Conservation (phyloP, 768 basidiomycete species). For the Infundibulicybe gibba region DNA sequence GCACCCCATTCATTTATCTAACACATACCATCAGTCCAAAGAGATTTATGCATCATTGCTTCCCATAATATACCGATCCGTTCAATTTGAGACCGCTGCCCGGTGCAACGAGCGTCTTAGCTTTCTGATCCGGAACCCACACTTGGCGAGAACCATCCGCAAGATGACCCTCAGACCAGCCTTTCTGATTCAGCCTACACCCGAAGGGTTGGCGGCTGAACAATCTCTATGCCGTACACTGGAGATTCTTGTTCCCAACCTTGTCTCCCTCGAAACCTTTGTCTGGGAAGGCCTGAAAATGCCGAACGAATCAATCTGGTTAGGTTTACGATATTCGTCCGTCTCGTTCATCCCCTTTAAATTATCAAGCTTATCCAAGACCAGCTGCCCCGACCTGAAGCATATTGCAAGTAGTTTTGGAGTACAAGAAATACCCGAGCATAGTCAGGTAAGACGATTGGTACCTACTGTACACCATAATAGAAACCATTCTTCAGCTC, state of each 20-base stretch:
- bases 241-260: slow-evolving; percentile 11
- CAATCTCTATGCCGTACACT: slow-evolving; percentile 7
- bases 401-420: slow-evolving; percentile 19
- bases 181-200: slow-evolving; percentile 7
- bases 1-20: too few species aligned
- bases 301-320: slow-evolving; percentile 16
- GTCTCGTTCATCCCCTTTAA: neutral
- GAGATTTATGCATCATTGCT: too few species aligned
- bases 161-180: slow-evolving; percentile 15
- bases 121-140: slow-evolving; percentile 7
- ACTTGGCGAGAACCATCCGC: slow-evolving; percentile 11
- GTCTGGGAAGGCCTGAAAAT: slow-evolving; percentile 21
- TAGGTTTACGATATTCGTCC: slow-evolving; percentile 12
- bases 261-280: slow-evolving; percentile 12
- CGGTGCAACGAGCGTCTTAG: slow-evolving; percentile 14
- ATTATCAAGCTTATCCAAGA: neutral
- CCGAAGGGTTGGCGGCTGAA: slow-evolving; percentile 10
- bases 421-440: slow-evolving; percentile 4
- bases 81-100: neutral
- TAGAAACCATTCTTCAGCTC: slow-evolving; percentile 8
- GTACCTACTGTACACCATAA: neutral
- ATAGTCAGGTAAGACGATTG: slow-evolving; percentile 14
- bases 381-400: slow-evolving; percentile 17
- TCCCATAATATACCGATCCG: too few species aligned
- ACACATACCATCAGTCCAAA: too few species aligned